Evolutionary conservation across 768 basidiomycete genomes (phyloP), one percentile per base, ranked within the genome.

Genomic region (Phlebiopsis flavidoalba): DNA sequence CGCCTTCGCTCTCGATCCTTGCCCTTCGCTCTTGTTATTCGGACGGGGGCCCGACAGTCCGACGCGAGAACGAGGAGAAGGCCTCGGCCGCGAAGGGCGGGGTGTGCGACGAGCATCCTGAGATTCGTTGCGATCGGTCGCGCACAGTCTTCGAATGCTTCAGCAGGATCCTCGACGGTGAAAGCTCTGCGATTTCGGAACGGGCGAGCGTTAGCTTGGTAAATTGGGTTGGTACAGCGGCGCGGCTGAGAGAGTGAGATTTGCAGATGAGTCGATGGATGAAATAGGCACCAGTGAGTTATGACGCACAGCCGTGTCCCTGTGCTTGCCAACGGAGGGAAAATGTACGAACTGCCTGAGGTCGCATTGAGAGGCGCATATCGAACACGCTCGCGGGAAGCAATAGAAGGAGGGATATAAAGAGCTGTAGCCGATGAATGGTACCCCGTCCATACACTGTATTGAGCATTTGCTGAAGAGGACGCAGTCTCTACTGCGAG

Each of bases 81-180:
- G 79, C 91, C 72, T 93, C 90, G 31, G 78, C 73, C 76, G 89
- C 84, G 71, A 95, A 91, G 48, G 75, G 77, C n/a, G 58, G 80
- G 75, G 63, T 87, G 75, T 0, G 76, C 72, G 14, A 92, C 79
- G 19, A 98, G 78, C 82, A 90, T 89, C 63, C 81, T 76, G 19
- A 98, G 79, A 72, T 99, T 97, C 65, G 89, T 91, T 31, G 6
- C 26, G 37, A 40, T 14, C 58, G 92, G 88, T 75, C 98, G 97
- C 36, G 96, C 80, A 47, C 98, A 80, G 72, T 98, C 97, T 72
- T 98, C 96, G 69, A 99, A 98, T 10, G 93, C 91, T 75, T 99
- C 97, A 0, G 94, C 94, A 1, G 97, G 97, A 71, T 99, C 97
- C 75, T 99, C 97, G 21, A 99, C 91, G 1, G 95, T 97, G 46